Evolutionary conservation across 2,329 filamentous ascomycete species (phyloP).

Genomic region (Fusarium chlamydosporum): DNA sequence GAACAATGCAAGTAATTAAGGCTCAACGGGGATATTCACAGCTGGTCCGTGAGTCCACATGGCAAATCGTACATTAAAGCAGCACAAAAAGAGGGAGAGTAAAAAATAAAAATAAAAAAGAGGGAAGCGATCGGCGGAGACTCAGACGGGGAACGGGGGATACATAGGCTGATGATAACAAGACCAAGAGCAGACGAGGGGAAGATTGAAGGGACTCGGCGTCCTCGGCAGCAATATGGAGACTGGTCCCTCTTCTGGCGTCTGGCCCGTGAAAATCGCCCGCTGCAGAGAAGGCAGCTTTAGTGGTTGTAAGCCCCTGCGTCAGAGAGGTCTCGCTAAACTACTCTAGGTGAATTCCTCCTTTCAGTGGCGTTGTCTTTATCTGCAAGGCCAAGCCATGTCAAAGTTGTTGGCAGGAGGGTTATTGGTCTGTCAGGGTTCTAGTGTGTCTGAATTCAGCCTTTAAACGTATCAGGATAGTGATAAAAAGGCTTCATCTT

Average conservation of each 20-base stretch:
- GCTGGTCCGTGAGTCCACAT: slow-evolving; percentile 33
- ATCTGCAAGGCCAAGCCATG: slow-evolving; percentile 8
- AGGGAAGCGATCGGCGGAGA: slow-evolving; percentile 25
- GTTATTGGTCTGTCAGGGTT: slow-evolving; percentile 5
- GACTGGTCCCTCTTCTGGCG: slow-evolving; percentile 14
- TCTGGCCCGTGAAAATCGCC: slow-evolving; percentile 6
- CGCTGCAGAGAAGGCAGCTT: not conserved
- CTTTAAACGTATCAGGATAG: not conserved
- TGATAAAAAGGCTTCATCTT: not conserved
- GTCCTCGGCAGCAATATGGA: slow-evolving; percentile 20
- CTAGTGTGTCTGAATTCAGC: not conserved
- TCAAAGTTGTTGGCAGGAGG: slow-evolving; percentile 19
- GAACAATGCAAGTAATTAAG: slow-evolving; percentile 33
- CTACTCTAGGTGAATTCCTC: not conserved
- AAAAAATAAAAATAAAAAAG: slow-evolving; percentile 9
- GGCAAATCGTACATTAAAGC: slow-evolving; percentile 1
- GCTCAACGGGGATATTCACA: slow-evolving; percentile 12
- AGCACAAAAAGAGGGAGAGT: not conserved
- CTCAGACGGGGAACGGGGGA: not conserved
- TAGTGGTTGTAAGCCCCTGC: slow-evolving; percentile 15
- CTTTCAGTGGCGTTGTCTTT: slow-evolving; percentile 14
- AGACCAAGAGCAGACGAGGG: not conserved
- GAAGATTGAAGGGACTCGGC: slow-evolving; percentile 4
- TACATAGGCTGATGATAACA: slow-evolving; percentile 13
- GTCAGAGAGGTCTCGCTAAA: slow-evolving; percentile 1